Percentiles rank a stretch among this genome's conserved stretches.
Conservation (phyloP, 2,329 filamentous ascomycete genomes). For the Beauveria rudraprayagi region DNA sequence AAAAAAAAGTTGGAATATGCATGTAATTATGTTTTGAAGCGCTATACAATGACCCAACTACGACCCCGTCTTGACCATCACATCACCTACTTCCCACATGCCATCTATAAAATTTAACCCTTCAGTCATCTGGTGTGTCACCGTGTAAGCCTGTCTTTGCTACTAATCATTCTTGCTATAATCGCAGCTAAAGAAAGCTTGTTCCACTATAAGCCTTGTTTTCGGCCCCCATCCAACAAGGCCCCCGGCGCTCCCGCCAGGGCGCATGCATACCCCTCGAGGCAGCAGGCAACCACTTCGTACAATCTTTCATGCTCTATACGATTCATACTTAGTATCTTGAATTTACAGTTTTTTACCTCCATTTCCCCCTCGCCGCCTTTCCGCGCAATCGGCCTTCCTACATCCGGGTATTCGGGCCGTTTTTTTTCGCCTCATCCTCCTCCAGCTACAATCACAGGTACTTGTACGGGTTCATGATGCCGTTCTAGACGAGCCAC, state of each 20-base stretch:
- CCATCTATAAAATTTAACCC: background rate
- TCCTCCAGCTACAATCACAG: conserved; percentile 37
- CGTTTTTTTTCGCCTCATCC: background rate
- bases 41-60: too few species aligned
- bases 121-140: background rate
- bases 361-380: background rate
- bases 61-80: too few species aligned
- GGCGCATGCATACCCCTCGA: background rate
- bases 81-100: too few species aligned
- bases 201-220: conserved; percentile 1
- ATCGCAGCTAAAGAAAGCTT: background rate
- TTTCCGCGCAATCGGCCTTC: background rate
- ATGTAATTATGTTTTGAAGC: too few species aligned
- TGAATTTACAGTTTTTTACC: background rate
- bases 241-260: background rate
- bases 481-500: conserved; percentile 62
- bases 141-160: background rate
- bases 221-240: conserved; percentile 2
- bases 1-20: too few species aligned
- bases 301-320: background rate
- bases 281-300: background rate
- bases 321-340: too few species aligned
- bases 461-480: conserved; percentile 99
- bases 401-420: background rate
- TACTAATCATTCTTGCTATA: background rate